phyloP scores from a whole-genome alignment of 2,329 filamentous ascomycete genomes.

The Fusarium praegraminearum region DNA sequence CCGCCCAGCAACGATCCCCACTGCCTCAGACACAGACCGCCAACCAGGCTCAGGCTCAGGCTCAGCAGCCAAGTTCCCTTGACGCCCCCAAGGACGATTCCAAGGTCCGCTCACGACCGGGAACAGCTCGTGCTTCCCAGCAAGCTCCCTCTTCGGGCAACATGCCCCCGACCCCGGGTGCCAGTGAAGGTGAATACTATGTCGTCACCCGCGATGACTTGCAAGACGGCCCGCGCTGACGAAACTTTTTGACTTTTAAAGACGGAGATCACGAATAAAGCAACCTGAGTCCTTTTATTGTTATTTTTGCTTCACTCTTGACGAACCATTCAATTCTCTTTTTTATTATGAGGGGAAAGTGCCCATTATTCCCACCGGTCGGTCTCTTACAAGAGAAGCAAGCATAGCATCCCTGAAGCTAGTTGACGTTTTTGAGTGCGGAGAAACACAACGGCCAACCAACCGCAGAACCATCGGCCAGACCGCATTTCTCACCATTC shows the following conservation, averaged over 20 bases:
- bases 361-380: slow-evolving; percentile 5
- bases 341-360: slow-evolving; percentile 20
- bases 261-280: slow-evolving; percentile 56
- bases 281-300: slow-evolving; percentile 16
- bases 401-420: slow-evolving; percentile 19
- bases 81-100: slow-evolving; percentile 46
- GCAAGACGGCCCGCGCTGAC: slow-evolving; percentile 51
- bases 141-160: slow-evolving; percentile 65
- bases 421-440: slow-evolving; percentile 24
- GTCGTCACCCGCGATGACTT: slow-evolving; percentile 51
- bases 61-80: slow-evolving; percentile 37
- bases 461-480: slow-evolving; percentile 10
- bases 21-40: slow-evolving; percentile 36
- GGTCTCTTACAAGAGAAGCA: slow-evolving; percentile 26
- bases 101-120: slow-evolving; percentile 64
- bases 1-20: slow-evolving; percentile 33
- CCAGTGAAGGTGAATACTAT: slow-evolving; percentile 72
- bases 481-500: slow-evolving; percentile 18
- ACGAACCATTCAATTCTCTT: slow-evolving; percentile 30
- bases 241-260: slow-evolving; percentile 45
- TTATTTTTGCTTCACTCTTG: slow-evolving; percentile 8
- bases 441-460: slow-evolving; percentile 11
- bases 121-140: slow-evolving; percentile 64
- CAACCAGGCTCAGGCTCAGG: slow-evolving; percentile 37
- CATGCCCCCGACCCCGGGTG: slow-evolving; percentile 70